A percentile compares a stretch with the other conserved stretches of the same genome.
Conservation (phyloP, 805 yeast genomes). For the Sungouiella blattae region DNA sequence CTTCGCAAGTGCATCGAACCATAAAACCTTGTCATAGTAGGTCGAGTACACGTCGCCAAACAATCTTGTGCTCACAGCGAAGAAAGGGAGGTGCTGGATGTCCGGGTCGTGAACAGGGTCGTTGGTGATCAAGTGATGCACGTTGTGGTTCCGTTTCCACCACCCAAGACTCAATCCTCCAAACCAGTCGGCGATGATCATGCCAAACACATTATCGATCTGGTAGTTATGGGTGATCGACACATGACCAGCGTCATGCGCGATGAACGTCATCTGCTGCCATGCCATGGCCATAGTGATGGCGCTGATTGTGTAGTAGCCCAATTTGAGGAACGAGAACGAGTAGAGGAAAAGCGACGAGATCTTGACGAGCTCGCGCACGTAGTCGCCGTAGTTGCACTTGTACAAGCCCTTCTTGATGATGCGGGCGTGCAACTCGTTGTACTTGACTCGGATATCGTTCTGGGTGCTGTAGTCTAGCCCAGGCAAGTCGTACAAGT, state of each 20-base stretch:
- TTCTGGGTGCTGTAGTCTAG: slow-evolving; percentile 68
- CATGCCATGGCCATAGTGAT: slow-evolving; percentile 68
- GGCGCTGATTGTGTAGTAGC: slow-evolving; percentile 55
- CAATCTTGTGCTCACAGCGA: slow-evolving; percentile 74
- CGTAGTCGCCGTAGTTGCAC: slow-evolving; percentile 72
- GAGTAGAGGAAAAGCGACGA: slow-evolving; percentile 48
- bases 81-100: slow-evolving; percentile 88
- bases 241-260: slow-evolving; percentile 88
- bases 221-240: slow-evolving; percentile 79
- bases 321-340: slow-evolving; percentile 44
- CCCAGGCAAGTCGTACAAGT: slow-evolving; percentile 55
- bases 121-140: slow-evolving; percentile 88
- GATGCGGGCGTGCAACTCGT: slow-evolving; percentile 53
- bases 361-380: slow-evolving; percentile 65
- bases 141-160: slow-evolving; percentile 94
- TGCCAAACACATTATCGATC: slow-evolving; percentile 70
- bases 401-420: slow-evolving; percentile 60
- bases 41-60: slow-evolving; percentile 74
- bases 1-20: slow-evolving; percentile 66
- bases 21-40: slow-evolving; percentile 63
- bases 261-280: slow-evolving; percentile 88
- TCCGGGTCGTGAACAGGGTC: slow-evolving; percentile 95
- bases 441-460: slow-evolving; percentile 52
- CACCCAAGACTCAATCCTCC: slow-evolving; percentile 92
- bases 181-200: slow-evolving; percentile 66